Evolutionary conservation across 768 basidiomycete genomes (phyloP).

Genomic region (Botryobasidium botryosum): DNA sequence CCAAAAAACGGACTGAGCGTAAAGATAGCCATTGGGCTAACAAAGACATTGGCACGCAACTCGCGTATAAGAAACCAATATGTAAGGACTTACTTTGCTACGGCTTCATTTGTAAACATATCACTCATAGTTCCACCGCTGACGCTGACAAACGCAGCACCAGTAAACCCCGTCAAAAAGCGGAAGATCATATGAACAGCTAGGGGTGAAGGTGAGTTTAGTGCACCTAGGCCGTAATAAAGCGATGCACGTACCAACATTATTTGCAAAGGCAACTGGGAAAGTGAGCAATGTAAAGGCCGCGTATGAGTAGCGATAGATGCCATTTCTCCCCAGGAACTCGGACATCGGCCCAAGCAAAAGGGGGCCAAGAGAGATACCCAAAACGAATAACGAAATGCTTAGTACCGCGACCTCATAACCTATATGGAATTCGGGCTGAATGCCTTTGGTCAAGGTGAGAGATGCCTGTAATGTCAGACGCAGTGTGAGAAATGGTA

Average conservation of each 20-base stretch:
- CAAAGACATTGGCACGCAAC: background rate
- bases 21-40: slow-evolving; percentile 40
- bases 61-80: background rate
- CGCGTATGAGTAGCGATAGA: slow-evolving; percentile 45
- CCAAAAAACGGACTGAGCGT: slow-evolving; percentile 39
- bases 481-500: background rate
- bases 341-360: slow-evolving; percentile 32
- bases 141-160: slow-evolving; percentile 42
- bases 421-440: background rate
- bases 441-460: background rate
- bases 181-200: slow-evolving; percentile 48
- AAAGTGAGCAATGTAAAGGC: slow-evolving; percentile 48
- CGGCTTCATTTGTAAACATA: slow-evolving; percentile 35
- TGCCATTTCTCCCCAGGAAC: slow-evolving; percentile 44
- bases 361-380: slow-evolving; percentile 22
- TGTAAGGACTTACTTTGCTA: slow-evolving; percentile 21
- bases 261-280: slow-evolving; percentile 56
- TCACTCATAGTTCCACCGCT: slow-evolving; percentile 34
- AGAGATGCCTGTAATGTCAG: background rate
- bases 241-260: slow-evolving; percentile 32
- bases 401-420: slow-evolving; percentile 21
- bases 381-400: slow-evolving; percentile 30
- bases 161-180: slow-evolving; percentile 36
- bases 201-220: slow-evolving; percentile 13
- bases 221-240: background rate